phyloP scores from a whole-genome alignment of 495 filamentous ascomycete species.

The Penicillium lagena region DNA sequence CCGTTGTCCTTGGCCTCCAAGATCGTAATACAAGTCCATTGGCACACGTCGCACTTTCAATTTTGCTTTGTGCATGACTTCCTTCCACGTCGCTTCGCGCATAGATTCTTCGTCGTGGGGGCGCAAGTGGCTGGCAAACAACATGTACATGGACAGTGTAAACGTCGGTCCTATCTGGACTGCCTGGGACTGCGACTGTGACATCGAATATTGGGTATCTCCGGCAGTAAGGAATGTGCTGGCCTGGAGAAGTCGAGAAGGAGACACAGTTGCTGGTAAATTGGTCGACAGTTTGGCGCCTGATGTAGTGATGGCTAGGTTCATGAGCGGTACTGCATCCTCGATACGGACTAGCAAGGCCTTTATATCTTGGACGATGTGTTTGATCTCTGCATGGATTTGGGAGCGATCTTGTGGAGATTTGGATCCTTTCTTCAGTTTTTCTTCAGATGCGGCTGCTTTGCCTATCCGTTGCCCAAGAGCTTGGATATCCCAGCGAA shows the following conservation, averaged over 20 bases:
- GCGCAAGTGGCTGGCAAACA: slow-evolving; percentile 75
- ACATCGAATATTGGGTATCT: slow-evolving; percentile 73
- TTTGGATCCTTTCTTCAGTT: slow-evolving; percentile 39
- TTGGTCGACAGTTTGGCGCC: slow-evolving; percentile 77
- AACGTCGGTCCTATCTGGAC: slow-evolving; percentile 88
- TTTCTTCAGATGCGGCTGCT: slow-evolving; percentile 63
- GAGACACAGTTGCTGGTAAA: slow-evolving; percentile 77
- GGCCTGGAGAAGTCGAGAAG: slow-evolving; percentile 86
- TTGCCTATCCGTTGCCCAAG: slow-evolving; percentile 71
- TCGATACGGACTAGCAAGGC: slow-evolving; percentile 74
- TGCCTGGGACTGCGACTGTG: slow-evolving; percentile 51
- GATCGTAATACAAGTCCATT: slow-evolving; percentile 26
- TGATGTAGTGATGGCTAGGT: slow-evolving; percentile 91
- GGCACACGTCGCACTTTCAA: slow-evolving; percentile 67
- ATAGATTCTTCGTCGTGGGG: slow-evolving; percentile 56
- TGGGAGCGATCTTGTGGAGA: slow-evolving; percentile 41
- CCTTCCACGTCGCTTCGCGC: slow-evolving; percentile 87
- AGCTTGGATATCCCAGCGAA: slow-evolving; percentile 83
- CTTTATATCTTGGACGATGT: slow-evolving; percentile 70
- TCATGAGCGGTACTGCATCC: slow-evolving; percentile 88
- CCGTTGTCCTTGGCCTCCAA: slow-evolving; percentile 7
- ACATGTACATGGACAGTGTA: slow-evolving; percentile 90
- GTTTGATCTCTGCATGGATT: slow-evolving; percentile 56
- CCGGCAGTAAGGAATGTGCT: slow-evolving; percentile 87
- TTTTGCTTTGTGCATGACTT: slow-evolving; percentile 91